Percentiles rank a stretch among this genome's conserved stretches.
Evolutionary conservation across 208 protist genomes (phyloP).

Genomic region (Leishmania turanica): DNA sequence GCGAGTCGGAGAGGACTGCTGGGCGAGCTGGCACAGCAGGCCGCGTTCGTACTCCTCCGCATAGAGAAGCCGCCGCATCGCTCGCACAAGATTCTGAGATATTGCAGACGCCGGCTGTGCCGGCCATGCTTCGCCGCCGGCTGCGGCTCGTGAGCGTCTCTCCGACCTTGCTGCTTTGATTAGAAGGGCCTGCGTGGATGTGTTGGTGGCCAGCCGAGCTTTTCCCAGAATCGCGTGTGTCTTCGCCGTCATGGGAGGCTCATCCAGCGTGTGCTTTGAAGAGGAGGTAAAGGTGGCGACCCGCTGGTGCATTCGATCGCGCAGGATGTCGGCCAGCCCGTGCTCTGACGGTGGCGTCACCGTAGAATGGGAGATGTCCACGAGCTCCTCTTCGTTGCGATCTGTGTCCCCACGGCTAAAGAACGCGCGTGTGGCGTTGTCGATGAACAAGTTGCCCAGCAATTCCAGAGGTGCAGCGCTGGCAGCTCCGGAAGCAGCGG

Average conservation of each 20-base stretch:
- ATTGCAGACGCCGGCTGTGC: neutral
- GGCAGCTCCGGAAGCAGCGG: neutral
- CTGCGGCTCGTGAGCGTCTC: neutral
- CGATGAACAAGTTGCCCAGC: neutral
- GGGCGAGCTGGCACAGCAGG: constrained; percentile 32
- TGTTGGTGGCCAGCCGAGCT: constrained; percentile 6
- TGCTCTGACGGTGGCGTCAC: constrained; percentile 20
- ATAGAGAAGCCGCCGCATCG: constrained; percentile 49
- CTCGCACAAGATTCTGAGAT: constrained; percentile 1
- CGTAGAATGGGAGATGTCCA: neutral
- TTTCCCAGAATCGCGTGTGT: constrained; percentile 7
- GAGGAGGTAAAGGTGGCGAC: constrained; percentile 25
- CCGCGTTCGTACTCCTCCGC: constrained; percentile 56
- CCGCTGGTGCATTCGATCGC: constrained; percentile 25
- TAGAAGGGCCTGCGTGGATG: neutral
- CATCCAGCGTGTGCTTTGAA: constrained; percentile 19
- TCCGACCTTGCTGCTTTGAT: neutral
- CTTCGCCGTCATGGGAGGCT: constrained; percentile 10
- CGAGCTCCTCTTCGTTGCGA: neutral
- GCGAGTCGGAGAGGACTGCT: constrained; percentile 29
- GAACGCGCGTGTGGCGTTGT: neutral
- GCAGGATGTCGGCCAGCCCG: constrained; percentile 18
- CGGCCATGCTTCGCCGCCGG: neutral
- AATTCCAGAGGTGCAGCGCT: neutral
- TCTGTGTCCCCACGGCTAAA: neutral